Conservation (phyloP, 495 filamentous ascomycete genomes). For the Tirmania nivea region DNA sequence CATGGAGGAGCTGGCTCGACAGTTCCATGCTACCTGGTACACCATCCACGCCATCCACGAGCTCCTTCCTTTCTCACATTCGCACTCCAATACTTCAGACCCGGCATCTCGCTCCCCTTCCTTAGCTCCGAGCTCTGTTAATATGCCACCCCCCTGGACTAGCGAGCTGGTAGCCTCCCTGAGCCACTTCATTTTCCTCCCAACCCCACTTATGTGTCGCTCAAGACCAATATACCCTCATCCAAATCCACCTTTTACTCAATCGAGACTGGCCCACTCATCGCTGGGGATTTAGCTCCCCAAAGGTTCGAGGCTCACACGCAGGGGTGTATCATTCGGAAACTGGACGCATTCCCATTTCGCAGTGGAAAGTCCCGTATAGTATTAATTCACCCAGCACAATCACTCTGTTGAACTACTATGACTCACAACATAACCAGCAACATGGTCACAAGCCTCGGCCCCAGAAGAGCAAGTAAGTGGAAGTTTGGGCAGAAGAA, state of each 20-base stretch:
- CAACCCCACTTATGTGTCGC: not conserved
- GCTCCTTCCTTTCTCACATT: not conserved
- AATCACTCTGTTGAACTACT: not conserved
- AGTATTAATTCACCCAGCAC: not conserved
- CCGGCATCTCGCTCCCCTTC: not conserved
- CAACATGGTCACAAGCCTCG: not conserved
- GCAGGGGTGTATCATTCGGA: not conserved
- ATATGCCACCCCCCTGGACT: not conserved
- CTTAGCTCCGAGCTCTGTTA: too few relatives aligned
- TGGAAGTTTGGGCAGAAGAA: not conserved
- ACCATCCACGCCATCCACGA: not conserved
- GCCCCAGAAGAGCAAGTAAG: not conserved
- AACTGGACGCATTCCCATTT: not conserved
- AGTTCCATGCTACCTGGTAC: not conserved
- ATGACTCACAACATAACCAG: not conserved
- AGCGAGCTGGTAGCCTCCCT: not conserved
- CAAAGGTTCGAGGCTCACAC: not conserved
- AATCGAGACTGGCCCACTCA: not conserved
- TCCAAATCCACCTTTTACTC: not conserved
- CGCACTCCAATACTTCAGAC: not conserved
- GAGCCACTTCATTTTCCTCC: not conserved
- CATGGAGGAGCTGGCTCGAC: not conserved
- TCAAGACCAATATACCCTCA: not conserved
- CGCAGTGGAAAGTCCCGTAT: not conserved
- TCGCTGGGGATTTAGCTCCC: not conserved